Conservation (phyloP, 306 rosid species). For the Castanea mollissima region DNA sequence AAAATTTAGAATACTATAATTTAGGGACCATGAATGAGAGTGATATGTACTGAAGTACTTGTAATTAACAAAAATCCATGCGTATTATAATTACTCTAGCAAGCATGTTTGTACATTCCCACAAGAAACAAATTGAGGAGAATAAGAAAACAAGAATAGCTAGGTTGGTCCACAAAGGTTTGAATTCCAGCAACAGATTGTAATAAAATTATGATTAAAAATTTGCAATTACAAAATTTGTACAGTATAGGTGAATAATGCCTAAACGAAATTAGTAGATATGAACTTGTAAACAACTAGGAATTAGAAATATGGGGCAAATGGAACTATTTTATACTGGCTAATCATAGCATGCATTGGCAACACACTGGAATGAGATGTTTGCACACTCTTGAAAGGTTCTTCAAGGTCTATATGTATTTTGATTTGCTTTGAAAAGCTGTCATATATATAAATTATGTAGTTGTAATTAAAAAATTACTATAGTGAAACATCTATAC, state of each 20-base stretch:
- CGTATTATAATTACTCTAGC: background rate
- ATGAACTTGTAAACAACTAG: constrained; percentile 17
- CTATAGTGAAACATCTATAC: background rate
- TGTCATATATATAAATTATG: background rate
- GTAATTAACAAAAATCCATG: background rate
- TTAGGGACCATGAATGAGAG: constrained; percentile 3
- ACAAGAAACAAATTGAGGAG: background rate
- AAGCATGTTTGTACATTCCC: background rate
- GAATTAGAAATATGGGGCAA: constrained; percentile 26
- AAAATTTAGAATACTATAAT: background rate
- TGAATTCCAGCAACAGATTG: background rate
- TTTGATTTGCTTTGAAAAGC: background rate
- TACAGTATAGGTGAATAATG: background rate
- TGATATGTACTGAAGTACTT: background rate
- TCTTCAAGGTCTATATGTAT: background rate
- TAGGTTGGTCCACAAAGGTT: background rate
- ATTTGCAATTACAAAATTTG: background rate
- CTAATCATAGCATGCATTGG: constrained; percentile 25
- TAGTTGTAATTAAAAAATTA: background rate
- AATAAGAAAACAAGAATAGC: background rate
- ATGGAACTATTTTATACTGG: constrained; percentile 17
- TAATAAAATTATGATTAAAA: background rate
- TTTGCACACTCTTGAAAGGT: constrained; percentile 24
- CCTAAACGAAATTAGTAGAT: background rate
- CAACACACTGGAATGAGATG: constrained; percentile 38